phyloP scores from a whole-genome alignment of 345 rosid species.

The Carallia pectinifolia region DNA sequence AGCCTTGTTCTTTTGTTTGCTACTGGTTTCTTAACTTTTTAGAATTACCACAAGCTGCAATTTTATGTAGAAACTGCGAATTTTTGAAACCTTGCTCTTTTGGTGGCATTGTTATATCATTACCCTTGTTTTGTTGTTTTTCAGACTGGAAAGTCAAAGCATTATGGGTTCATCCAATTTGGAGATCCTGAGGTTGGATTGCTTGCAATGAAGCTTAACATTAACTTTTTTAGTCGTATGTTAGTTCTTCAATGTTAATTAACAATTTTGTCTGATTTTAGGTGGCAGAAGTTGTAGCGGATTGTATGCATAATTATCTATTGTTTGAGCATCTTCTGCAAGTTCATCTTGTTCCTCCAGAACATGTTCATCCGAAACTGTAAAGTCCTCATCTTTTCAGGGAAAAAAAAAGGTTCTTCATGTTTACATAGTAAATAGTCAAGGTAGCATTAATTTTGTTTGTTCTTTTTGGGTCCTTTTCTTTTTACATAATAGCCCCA shows the following conservation, averaged over 20 bases:
- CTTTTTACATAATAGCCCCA: too few relatives aligned
- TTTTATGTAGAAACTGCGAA: too few relatives aligned
- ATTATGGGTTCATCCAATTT: constrained; percentile 86
- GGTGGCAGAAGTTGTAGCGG: constrained; percentile 95
- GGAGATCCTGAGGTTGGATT: constrained; percentile 69
- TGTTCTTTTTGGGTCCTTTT: too few relatives aligned
- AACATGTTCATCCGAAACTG: constrained; percentile 79
- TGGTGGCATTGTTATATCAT: neutral
- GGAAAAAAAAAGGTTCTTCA: neutral
- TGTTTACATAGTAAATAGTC: neutral
- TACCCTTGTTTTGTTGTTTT: neutral
- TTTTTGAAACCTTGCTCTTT: too few relatives aligned
- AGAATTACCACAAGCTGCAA: too few relatives aligned
- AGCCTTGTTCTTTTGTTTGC: too few relatives aligned
- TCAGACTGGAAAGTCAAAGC: constrained; percentile 94
- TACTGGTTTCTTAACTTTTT: too few relatives aligned
- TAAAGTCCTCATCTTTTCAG: constrained; percentile 31
- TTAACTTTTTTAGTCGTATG: neutral
- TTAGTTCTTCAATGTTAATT: constrained; percentile 8
- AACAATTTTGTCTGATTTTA: constrained; percentile 29
- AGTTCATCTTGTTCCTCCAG: constrained; percentile 63
- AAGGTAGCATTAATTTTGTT: neutral
- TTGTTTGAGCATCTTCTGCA: constrained; percentile 84
- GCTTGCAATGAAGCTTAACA: neutral
- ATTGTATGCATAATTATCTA: constrained; percentile 78